Evolutionary conservation across 2,329 filamentous ascomycete species (phyloP), one percentile per base, ranked within the genome.

Genomic region (Alternaria sp.): DNA sequence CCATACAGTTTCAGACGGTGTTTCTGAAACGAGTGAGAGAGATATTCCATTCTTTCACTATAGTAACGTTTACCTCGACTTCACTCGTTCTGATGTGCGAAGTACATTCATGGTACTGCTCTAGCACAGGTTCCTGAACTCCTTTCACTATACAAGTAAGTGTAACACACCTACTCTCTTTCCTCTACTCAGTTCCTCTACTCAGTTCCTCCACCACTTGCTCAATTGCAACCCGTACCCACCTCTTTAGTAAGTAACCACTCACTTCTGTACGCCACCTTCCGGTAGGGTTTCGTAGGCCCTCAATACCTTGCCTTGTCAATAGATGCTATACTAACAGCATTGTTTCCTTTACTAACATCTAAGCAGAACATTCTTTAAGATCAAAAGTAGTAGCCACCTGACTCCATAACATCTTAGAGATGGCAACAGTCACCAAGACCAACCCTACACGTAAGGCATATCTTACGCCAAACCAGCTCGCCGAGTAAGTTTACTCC

Each of bases 401-500:
- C 17, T 21, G 21, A 39, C 4, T 39, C 10, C n/a, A 10, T 4
- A 5, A 31, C 33, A 7, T 17, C 2, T 7, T 28, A 17, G 5
- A 9, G 5, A 46, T 51, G 53, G 21, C 31, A 23, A 31, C 7
- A 24, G 23, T 39, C 24, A 51, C 23, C 8, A 39, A 39, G 36
- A 51, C 23, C 8, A 39, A 39, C n/a, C 2, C 24, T 23, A 37
- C 23, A 39, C 33, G 23, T 31, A 24, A 37, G 14, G 13, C 52
- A 24, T 14, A n/a, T 36, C 44, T 50, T 13, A 51, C 17, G 21
- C 44, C 21, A 34, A 56, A 44, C 36, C 42, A 49, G 24, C 33
- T 54, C 14, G 26, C 52, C 13, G 42, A 49, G 42, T 54, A 54
- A 49, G 52, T 54, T 23, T 11, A 29, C 17, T n/a, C 26, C 3